Conservation (phyloP, 768 basidiomycete genomes). For the Psilocybe cubensis region DNA sequence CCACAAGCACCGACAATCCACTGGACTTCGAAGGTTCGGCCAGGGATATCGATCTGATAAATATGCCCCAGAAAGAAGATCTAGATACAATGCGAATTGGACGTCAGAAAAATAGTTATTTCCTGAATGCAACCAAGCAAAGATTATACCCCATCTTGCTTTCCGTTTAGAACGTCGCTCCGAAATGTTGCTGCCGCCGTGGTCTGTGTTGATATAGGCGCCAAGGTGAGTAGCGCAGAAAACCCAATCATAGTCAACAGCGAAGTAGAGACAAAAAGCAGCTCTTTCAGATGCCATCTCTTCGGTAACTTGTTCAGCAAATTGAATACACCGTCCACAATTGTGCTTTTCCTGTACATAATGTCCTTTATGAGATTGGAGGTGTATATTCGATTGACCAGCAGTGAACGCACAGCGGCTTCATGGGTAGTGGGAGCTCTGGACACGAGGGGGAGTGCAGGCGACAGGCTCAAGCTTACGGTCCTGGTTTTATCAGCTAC, state of each 20-base stretch:
- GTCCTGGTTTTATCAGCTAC: too few relatives aligned
- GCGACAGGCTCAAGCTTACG: too few relatives aligned
- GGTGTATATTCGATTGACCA: too few relatives aligned
- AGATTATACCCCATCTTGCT: background rate
- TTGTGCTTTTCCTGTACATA: too few relatives aligned
- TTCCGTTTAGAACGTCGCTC: background rate
- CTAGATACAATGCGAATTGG: background rate
- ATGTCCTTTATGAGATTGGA: too few relatives aligned
- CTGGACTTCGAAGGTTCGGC: background rate
- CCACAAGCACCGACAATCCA: conserved; percentile 2
- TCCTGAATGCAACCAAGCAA: too few relatives aligned
- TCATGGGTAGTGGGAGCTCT: too few relatives aligned
- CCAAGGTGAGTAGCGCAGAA: background rate
- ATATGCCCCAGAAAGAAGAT: background rate
- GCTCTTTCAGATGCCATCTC: background rate
- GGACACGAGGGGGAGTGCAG: too few relatives aligned
- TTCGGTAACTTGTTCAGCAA: too few relatives aligned
- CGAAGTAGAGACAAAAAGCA: background rate
- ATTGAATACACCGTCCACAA: too few relatives aligned
- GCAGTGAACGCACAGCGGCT: too few relatives aligned
- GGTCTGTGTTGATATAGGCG: background rate
- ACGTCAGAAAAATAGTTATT: too few relatives aligned
- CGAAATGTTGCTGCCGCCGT: background rate
- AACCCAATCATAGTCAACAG: background rate
- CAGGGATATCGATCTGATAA: background rate